A percentile compares a stretch with the other conserved stretches of the same genome.
Evolutionary conservation across 2,329 filamentous ascomycete species (phyloP).

Genomic region (Clonostachys byssicola): DNA sequence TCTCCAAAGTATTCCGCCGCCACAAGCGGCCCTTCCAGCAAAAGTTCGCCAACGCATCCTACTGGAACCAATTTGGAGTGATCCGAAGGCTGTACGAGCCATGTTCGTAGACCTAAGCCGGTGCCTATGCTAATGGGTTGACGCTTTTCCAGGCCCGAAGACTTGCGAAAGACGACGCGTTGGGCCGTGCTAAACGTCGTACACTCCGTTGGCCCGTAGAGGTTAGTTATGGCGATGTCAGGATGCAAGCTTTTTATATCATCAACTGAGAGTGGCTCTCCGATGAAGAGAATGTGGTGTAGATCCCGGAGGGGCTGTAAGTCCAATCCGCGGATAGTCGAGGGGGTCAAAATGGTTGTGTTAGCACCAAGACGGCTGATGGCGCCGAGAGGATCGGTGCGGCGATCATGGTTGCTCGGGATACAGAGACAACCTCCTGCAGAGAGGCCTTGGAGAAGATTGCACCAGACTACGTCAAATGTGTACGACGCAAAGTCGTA

Average conservation of each 20-base stretch:
- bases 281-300: too few relatives aligned
- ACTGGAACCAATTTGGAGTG: background rate
- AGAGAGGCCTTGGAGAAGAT: slow-evolving; percentile 2
- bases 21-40: slow-evolving; percentile 44
- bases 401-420: slow-evolving; percentile 7
- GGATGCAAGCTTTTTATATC: slow-evolving; percentile 24
- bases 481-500: slow-evolving; percentile 7
- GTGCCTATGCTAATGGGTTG: slow-evolving; percentile 1
- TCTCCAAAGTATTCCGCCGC: slow-evolving; percentile 27
- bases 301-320: too few relatives aligned
- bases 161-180: slow-evolving; percentile 4
- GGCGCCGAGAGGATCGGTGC: background rate
- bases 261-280: slow-evolving; percentile 31
- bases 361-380: slow-evolving; percentile 17
- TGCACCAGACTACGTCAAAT: slow-evolving; percentile 6
- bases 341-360: too few relatives aligned
- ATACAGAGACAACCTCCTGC: slow-evolving; percentile 8
- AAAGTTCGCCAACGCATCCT: slow-evolving; percentile 28
- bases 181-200: slow-evolving; percentile 27
- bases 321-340: too few relatives aligned
- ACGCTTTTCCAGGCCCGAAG: too few relatives aligned
- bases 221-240: slow-evolving; percentile 15
- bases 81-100: slow-evolving; percentile 11
- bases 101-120: slow-evolving; percentile 6
- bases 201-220: slow-evolving; percentile 40